Base-by-base conservation (phyloP, 73 alveolate genomes). In the Stentor coeruleus region DNA sequence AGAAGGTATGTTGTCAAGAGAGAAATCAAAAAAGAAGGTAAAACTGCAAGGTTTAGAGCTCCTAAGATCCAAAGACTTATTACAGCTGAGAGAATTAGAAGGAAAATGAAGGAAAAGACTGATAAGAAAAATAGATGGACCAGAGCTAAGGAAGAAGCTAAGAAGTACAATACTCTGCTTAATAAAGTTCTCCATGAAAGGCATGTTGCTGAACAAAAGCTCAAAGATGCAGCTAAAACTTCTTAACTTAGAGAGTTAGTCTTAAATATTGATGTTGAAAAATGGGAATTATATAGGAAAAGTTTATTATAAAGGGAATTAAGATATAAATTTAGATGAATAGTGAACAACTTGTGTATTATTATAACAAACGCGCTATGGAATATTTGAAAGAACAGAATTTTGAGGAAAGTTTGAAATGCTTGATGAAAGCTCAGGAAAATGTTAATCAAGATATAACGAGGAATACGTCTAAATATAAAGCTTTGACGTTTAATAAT, bases 21-120 rank as follows among this genome's bases (percentile, higher is more conserved):
- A 59, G 91, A 89, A 87, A 80, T 91, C 86, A 85, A 58, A 81
- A 89, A 88, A 91, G 93, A 90, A 42, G 97, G 88, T 66, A 87
- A 87, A 88, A 87, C 93, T 0, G 14, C 31, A 83, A 77, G 59
- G 88, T 85, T 58, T 82, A 82, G 88, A 86, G 83, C 93, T 6
- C 94, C 97, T 3, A 91, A 89, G 93, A 91, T 91, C 91, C 94
- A 91, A 83, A 85, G 97, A 77, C 90, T 91, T 81, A 92, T 95
- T 88, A 95, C 99, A 58, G 94, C 85, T 74, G 82, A 83, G 79
- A 92, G 97, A 92, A 39, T 92, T 84, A 90, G 95, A 90, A 92
- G 97, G 88, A 92, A 92, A 95, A 87, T 81, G 75, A 75, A 82
- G 77, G 40, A 39, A 76, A 92, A 87, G 92, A 86, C 41, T 37